These are phyloP conservation scores for Sugiyamaella grinbergsii DNA, from an alignment of 1,139 yeast species.

Conservation along the genomic window DNA sequence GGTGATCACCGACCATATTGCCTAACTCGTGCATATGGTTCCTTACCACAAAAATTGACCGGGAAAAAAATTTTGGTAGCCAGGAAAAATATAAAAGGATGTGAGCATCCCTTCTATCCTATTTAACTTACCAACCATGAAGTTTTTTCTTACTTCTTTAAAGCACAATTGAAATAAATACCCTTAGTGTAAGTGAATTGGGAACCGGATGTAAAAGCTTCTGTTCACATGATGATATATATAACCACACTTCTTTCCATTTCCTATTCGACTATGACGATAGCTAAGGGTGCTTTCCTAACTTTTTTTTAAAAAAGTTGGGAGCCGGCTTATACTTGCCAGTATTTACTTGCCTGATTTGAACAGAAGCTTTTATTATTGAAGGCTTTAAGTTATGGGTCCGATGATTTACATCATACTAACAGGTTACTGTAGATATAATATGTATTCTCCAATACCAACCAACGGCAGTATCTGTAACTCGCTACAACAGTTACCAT, in stretches of 20 bases:
- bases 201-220: not conserved
- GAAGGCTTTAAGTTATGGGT: not conserved
- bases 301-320: slow-evolving; percentile 27
- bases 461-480: not conserved
- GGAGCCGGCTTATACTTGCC: slow-evolving; percentile 72
- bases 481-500: too few species aligned
- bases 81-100: slow-evolving; percentile 16
- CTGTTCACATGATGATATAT: slow-evolving; percentile 35
- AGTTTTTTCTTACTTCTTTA: not conserved
- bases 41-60: slow-evolving; percentile 14
- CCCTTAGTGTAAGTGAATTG: slow-evolving; percentile 2
- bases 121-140: not conserved
- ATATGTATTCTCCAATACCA: slow-evolving; percentile 1
- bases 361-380: slow-evolving; percentile 13
- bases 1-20: slow-evolving; percentile 3
- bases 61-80: slow-evolving; percentile 11
- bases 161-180: slow-evolving; percentile 8
- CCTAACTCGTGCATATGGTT: slow-evolving; percentile 10
- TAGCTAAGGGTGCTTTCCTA: slow-evolving; percentile 62
- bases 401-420: too few species aligned
- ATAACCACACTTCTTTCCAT: slow-evolving; percentile 65
- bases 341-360: slow-evolving; percentile 75
- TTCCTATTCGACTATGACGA: slow-evolving; percentile 87
- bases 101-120: not conserved
- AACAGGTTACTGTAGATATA: not conserved